Evolutionary conservation across 2,329 filamentous ascomycete genomes (phyloP), one percentile per base, ranked within the genome.

Genomic region (Aspergillus sp.): DNA sequence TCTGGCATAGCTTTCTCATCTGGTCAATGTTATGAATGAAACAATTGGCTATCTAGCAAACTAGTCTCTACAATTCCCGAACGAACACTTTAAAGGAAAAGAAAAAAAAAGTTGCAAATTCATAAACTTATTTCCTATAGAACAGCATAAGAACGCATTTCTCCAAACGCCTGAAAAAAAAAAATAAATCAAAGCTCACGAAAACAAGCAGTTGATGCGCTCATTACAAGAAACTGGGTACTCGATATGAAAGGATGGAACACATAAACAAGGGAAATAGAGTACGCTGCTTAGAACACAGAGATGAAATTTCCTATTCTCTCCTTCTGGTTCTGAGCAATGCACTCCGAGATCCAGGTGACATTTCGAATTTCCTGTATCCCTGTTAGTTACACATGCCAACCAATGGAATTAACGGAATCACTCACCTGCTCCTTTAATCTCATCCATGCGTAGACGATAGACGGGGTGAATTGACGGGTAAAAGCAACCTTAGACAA

Each of bases 311-410:
- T 98, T 60, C 88, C 87, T 68, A 98, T 97, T 66, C 93, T 83
- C 72, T 98, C 93, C 77, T 98, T 98, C 74, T 98, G 93, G 76
- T 95, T 96, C 74, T 98, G 93, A 48, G 93, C 93, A 80, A 98
- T 98, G 74, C 93, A 98, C 73, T 98, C 93, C 19, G 93, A 86
- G 70, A 98, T 98, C 93, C 93, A 98, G 45, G 93, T 97, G 64
- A 98, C 95, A 73, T 98, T 98, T 57, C 93, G 87, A 62, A 97
- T 96, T 86, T 98, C 93, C 90, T 97, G 53, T 17, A 3, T 17
- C 20, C 6, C 27, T 10, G 49, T 72, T 53, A 70, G 62, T 43
- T 46, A 27, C 30, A 38, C 12, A 19, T 19, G 42, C 15, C 30
- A 13, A 4, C 48, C 33, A 10, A 27, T 23, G 5, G 45, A 30